phyloP scores from a whole-genome alignment of 768 basidiomycete species.

The Mycena crocata region DNA sequence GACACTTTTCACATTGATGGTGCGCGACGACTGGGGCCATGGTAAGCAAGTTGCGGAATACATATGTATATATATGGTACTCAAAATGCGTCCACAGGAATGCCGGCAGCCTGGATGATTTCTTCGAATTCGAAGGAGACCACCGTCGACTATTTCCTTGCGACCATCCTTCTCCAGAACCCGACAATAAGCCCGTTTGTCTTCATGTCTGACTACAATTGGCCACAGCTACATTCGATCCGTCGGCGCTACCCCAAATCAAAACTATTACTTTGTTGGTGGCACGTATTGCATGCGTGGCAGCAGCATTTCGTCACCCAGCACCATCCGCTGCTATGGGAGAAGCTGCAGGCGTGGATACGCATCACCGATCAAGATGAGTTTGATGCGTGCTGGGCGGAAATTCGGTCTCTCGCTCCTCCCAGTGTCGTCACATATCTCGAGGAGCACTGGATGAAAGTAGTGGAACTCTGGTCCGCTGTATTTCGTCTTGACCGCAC shows the following conservation, averaged over 20 bases:
- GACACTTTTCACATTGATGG: slow-evolving; percentile 11
- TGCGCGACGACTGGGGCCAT: slow-evolving; percentile 21
- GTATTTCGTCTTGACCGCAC: slow-evolving; percentile 5
- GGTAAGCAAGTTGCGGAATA: neutral
- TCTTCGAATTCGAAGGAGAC: no score
- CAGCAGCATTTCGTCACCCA: slow-evolving; percentile 13
- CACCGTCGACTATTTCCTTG: slow-evolving; percentile 7
- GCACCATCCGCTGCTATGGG: neutral
- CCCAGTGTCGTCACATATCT: neutral
- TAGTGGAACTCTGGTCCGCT: slow-evolving; percentile 12
- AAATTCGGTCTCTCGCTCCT: neutral
- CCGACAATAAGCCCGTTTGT: neutral
- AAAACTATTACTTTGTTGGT: slow-evolving; percentile 12
- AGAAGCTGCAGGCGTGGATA: neutral
- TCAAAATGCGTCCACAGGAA: no score
- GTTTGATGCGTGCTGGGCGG: neutral
- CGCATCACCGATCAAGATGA: neutral
- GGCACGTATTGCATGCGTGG: slow-evolving; percentile 26
- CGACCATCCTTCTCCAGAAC: neutral
- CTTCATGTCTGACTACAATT: slow-evolving; percentile 14
- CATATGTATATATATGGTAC: no score
- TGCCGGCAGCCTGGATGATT: no score
- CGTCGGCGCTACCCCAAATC: neutral
- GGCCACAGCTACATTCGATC: slow-evolving; percentile 14
- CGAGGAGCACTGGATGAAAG: neutral